These are phyloP conservation scores for Trichoderma pleuroti DNA, from an alignment of 2,329 filamentous ascomycete species.

Conservation along the genomic window DNA sequence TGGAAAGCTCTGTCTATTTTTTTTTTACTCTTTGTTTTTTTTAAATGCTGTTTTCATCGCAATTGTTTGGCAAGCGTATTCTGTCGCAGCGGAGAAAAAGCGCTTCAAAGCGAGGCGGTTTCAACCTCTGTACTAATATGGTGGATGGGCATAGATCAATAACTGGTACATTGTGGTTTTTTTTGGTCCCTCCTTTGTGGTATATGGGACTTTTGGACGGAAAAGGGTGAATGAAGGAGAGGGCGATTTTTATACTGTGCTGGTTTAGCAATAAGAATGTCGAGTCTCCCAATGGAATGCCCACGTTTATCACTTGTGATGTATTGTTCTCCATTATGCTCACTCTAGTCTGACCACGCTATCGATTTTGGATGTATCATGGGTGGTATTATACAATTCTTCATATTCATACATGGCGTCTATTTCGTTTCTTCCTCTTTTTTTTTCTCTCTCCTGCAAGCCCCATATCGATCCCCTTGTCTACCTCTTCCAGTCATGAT, in stretches of 20 bases:
- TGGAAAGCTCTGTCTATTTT: background rate
- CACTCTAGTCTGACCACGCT: background rate
- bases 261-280: slow-evolving; percentile 25
- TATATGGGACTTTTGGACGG: background rate
- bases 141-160: slow-evolving; percentile 26
- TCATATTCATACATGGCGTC: slow-evolving; percentile 15
- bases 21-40: background rate
- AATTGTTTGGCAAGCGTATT: slow-evolving; percentile 24
- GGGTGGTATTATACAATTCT: slow-evolving; percentile 17
- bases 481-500: slow-evolving; percentile 80
- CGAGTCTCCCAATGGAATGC: slow-evolving; percentile 19
- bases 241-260: background rate
- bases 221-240: slow-evolving; percentile 4
- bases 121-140: slow-evolving; percentile 34
- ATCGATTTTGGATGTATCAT: background rate
- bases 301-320: background rate
- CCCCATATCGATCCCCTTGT: slow-evolving; percentile 27
- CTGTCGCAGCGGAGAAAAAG: slow-evolving; percentile 23
- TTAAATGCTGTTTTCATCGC: slow-evolving; percentile 1
- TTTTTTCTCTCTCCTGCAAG: too few species aligned
- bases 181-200: slow-evolving; percentile 2
- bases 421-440: background rate
- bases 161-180: slow-evolving; percentile 10
- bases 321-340: background rate
- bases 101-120: slow-evolving; percentile 21